These are phyloP conservation scores for Lentinula boryana DNA, from an alignment of 768 basidiomycete species.

Conservation along the genomic window DNA sequence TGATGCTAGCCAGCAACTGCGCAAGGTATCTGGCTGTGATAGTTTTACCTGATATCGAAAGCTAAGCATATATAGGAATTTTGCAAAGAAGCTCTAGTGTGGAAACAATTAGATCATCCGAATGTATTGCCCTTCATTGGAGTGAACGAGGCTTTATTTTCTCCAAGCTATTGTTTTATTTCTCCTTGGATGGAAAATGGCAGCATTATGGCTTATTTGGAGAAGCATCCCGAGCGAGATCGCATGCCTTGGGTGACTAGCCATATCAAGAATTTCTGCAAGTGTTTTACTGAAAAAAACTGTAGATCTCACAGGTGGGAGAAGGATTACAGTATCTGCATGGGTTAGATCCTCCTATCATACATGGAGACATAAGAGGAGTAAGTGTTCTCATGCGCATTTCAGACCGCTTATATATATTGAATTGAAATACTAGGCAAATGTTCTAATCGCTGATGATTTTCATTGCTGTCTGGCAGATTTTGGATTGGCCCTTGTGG, in stretches of 20 bases:
- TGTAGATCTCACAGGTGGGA: not conserved
- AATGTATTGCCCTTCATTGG: conserved; percentile 17
- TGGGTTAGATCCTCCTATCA: conserved; percentile 2
- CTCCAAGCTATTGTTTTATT: conserved; percentile 14
- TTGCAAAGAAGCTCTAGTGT: conserved; percentile 17
- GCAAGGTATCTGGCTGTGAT: not conserved
- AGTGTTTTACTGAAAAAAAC: not conserved
- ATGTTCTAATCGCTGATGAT: conserved; percentile 1
- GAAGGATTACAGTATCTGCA: conserved; percentile 5
- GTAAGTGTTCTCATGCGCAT: not conserved
- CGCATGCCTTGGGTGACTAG: not conserved
- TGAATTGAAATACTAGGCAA: not conserved
- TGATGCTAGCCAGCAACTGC: not conserved
- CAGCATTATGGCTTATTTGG: conserved; percentile 14
- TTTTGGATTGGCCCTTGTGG: not conserved
- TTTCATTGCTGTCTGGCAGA: conserved; percentile 3
- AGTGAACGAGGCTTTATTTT: conserved; percentile 14
- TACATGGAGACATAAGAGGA: conserved; percentile 5
- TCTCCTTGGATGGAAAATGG: conserved; percentile 24
- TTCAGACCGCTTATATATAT: not conserved
- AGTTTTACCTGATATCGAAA: not conserved
- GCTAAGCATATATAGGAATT: conserved; percentile 10
- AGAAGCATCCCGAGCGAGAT: conserved; percentile 7
- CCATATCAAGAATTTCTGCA: not conserved
- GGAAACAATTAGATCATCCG: conserved; percentile 13